These are phyloP conservation scores for Guadua angustifolia DNA, from an alignment of 176 grass and related monocot genomes.

Conservation along the genomic window DNA sequence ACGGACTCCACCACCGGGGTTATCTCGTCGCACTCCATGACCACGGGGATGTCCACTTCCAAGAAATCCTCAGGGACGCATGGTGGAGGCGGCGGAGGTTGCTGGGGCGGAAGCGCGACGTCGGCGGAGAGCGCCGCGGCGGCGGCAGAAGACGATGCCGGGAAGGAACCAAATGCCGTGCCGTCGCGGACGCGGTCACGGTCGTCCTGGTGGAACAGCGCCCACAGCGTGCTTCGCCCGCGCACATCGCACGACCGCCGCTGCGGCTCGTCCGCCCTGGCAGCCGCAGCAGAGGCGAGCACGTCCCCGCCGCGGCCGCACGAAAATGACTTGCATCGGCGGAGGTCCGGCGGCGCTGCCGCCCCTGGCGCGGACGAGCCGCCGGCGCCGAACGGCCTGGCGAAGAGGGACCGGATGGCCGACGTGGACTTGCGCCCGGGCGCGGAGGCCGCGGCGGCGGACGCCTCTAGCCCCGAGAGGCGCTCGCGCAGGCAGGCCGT, in stretches of 20 bases:
- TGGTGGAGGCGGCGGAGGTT: background rate
- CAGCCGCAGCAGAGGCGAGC: background rate
- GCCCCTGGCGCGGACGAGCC: conserved; percentile 45
- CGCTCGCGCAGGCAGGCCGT: conserved; percentile 89
- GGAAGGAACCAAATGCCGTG: conserved; percentile 50
- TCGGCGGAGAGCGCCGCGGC: conserved; percentile 52
- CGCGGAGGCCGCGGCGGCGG: conserved; percentile 54
- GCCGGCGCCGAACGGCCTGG: conserved; percentile 47
- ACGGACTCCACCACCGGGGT: conserved; percentile 60
- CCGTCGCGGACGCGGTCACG: conserved; percentile 63
- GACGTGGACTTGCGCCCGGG: conserved; percentile 83
- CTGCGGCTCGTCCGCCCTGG: conserved; percentile 70
- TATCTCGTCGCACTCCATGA: conserved; percentile 74
- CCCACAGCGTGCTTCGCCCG: conserved; percentile 87
- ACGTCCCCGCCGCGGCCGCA: conserved; percentile 65
- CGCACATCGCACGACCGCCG: conserved; percentile 82
- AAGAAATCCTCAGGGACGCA: conserved; percentile 52
- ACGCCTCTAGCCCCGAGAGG: conserved; percentile 77
- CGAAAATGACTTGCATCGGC: conserved; percentile 86
- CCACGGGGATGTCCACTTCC: conserved; percentile 58
- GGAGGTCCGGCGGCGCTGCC: conserved; percentile 56
- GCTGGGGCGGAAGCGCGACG: conserved; percentile 32
- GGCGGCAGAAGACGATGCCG: conserved; percentile 47
- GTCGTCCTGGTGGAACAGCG: conserved; percentile 93
- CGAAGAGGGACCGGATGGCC: conserved; percentile 77